Conservation (phyloP, 176 grass and related monocot species). For the Phoenix roebelenii region DNA sequence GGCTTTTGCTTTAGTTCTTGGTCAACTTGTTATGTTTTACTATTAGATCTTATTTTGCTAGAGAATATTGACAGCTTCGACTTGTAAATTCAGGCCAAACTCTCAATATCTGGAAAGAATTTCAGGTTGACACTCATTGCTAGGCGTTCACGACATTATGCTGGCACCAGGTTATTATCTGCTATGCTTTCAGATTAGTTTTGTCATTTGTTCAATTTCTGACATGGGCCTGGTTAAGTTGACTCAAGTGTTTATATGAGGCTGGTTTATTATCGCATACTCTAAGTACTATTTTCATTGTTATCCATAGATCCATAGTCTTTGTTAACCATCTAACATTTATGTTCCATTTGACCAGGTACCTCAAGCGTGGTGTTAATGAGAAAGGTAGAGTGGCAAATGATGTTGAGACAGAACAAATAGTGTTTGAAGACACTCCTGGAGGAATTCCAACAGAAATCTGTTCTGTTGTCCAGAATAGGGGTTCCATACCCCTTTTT, state of each 20-base stretch:
- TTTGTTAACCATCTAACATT: too few relatives aligned
- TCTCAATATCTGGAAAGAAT: constrained; percentile 62
- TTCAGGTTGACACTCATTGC: constrained; percentile 75
- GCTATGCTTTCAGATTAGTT: constrained; percentile 5
- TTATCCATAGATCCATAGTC: too few relatives aligned
- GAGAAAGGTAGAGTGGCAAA: constrained; percentile 89
- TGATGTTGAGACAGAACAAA: constrained; percentile 96
- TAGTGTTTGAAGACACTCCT: constrained; percentile 57
- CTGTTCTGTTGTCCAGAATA: constrained; percentile 90
- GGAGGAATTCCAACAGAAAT: constrained; percentile 44
- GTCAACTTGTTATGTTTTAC: constrained; percentile 5
- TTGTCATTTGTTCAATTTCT: constrained; percentile 13
- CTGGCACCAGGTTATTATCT: constrained; percentile 72
- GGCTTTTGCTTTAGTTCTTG: constrained; percentile 5
- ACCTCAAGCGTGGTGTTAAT: constrained; percentile 90
- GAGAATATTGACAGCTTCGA: constrained; percentile 5
- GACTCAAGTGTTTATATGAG: too few relatives aligned
- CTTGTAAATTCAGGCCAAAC: constrained; percentile 59
- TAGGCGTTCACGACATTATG: constrained; percentile 84
- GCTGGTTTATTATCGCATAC: too few relatives aligned
- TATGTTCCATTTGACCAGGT: constrained; percentile 43
- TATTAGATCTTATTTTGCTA: too few relatives aligned
- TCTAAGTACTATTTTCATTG: too few relatives aligned
- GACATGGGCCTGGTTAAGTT: too few relatives aligned
- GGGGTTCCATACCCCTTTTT: constrained; percentile 89